Percentiles rank a stretch among this genome's conserved stretches.
Conservation (phyloP, 2,329 filamentous ascomycete species). For the Teratosphaeria pseudoeucalypti region DNA sequence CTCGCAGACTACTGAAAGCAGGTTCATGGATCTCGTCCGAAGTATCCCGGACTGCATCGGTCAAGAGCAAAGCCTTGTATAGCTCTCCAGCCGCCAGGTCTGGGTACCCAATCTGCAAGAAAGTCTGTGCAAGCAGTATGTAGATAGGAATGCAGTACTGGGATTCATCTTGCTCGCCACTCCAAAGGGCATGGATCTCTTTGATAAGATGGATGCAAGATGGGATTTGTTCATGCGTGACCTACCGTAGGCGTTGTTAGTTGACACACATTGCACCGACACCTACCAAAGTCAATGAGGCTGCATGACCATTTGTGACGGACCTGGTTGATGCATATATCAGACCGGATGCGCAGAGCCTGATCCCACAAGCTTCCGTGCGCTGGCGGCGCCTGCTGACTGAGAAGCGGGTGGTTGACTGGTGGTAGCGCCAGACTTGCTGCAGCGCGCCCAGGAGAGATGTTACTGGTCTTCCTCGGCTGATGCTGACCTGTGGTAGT, state of each 20-base stretch:
- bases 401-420: background rate
- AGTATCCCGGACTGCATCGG: slow-evolving; percentile 70
- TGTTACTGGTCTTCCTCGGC: background rate
- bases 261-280: background rate
- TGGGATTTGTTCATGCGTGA: background rate
- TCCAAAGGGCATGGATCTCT: background rate
- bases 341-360: background rate
- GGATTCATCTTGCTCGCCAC: background rate
- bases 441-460: background rate
- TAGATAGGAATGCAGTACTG: slow-evolving; percentile 8
- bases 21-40: slow-evolving; percentile 69
- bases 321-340: background rate
- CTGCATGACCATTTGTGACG: background rate
- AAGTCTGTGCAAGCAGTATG: slow-evolving; percentile 54
- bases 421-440: background rate
- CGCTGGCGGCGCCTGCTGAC: background rate
- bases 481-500: background rate
- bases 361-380: background rate
- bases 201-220: background rate
- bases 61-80: slow-evolving; percentile 77
- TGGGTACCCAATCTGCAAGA: slow-evolving; percentile 70
- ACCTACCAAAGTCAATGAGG: background rate
- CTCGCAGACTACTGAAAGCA: slow-evolving; percentile 1
- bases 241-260: background rate
- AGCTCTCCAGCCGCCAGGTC: slow-evolving; percentile 85